Evolutionary conservation across 2,329 filamentous ascomycete genomes (phyloP), one percentile per base, ranked within the genome.

Genomic region (Aspergillus sp.): DNA sequence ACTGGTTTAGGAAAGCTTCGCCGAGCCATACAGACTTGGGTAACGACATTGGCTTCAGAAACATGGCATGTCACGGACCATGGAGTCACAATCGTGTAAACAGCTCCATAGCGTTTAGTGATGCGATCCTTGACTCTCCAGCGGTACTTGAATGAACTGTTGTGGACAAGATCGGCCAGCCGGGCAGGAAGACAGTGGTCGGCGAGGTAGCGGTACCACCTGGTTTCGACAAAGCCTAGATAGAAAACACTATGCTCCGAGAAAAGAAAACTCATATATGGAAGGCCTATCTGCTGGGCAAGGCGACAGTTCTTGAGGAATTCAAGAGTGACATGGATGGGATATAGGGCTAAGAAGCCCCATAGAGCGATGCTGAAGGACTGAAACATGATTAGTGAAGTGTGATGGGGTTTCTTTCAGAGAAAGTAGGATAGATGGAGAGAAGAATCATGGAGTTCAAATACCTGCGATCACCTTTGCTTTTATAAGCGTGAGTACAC

Each of bases 41-140:
- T 38, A 17, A 49, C 56, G 9, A 62, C 49, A 3, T 43, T 43
- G 2, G 60, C 59, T 51, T 64, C 61, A 10, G 40, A 42, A 20
- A 64, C 56, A 42, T 51, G 45, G 33, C 56, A 61, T 4, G 33
- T 45, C 5, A 60, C 20, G 3, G 13, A 26, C 3, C 30, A 26
- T 8, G 59, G 52, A 2, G 52, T 57, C 11, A 55, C 57, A 10
- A 52, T 33, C 14, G 60, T 24, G 38, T 59, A 56, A 17, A 60
- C 51, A 8, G 33, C 19, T 1, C 61, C 61, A 26, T 47, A 53
- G 20, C 40, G 47, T 16, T 53, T 58, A 14, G 17, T 46, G 26
- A 54, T 47, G 2, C 57, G 54, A 44, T 61, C 40, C 33, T 55
- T 59, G 4, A 49, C 47, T 0, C 14, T 36, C 61, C 60, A 64